Evolutionary conservation across 768 basidiomycete genomes (phyloP), one percentile per base, ranked within the genome.

Genomic region (Kwoniella dendrophila): DNA sequence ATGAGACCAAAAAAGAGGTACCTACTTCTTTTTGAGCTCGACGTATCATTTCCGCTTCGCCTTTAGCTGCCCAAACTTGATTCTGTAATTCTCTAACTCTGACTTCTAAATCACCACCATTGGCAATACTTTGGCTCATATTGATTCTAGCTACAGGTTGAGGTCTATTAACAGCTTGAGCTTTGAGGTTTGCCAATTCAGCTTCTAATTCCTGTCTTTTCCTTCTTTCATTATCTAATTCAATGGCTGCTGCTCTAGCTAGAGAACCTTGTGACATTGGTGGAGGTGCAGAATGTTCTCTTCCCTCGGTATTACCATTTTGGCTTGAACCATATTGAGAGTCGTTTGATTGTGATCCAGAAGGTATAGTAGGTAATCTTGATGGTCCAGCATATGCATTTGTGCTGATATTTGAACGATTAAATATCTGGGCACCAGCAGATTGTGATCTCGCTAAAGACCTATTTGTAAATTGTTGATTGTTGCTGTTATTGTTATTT

Each of bases 381-480:
- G 62, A 64, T 7, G 59, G 59, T 27, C 63, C 63, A 20, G 63
- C 63, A 0, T 44, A 43, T 8, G 55, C 49, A 12, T 16, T 43
- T 2, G 54, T 22, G 5, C 30, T 45, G 4, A 40, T 43, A 40
- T 59, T 51, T 1, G 43, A 44, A 20, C 59, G 52, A 29, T 50
- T 20, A 27, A 60, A 56, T 0, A 67, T 36, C 20, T 69, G 68
- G 40, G 63, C 49, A 10, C 70, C 68, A 26, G 62, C 63, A 4
- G 73, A 75, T 5, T 62, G 59, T 2, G 71, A 70, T 36, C 73
- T 52, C 11, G 73, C 59, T 16, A 75, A 62, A 38, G 69, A 49
- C 6, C 72, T 48, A 45, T 47, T 8, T 12, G 30, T 44, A 27
- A 33, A 60, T 53, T n/a, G 48, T 41, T 50, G 57, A 26, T 29